Conservation (phyloP, 148 eudicot genomes). For the Beta vulgaris region DNA sequence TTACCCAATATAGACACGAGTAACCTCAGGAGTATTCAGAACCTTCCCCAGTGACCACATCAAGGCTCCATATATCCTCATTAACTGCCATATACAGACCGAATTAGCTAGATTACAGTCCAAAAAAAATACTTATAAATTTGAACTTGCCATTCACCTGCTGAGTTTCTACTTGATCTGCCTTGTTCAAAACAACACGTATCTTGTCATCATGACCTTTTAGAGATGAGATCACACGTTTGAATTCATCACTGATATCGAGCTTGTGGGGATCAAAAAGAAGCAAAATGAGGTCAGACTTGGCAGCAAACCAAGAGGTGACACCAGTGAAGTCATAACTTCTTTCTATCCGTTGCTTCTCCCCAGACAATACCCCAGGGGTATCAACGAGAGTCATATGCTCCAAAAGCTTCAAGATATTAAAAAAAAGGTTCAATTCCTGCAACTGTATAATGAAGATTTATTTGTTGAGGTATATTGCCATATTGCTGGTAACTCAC, state of each 20-base stretch:
- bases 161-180: conserved; percentile 94
- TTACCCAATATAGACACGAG: conserved; percentile 90
- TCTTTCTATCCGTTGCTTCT: conserved; percentile 81
- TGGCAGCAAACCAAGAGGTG: conserved; percentile 94
- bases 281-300: conserved; percentile 80
- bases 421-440: conserved; percentile 18
- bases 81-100: conserved; percentile 46
- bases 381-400: conserved; percentile 88
- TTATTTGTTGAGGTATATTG: background rate
- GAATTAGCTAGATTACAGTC: background rate
- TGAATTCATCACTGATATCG: conserved; percentile 90
- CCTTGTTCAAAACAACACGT: conserved; percentile 86
- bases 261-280: conserved; percentile 91
- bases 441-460: background rate
- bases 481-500: conserved; percentile 39
- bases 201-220: conserved; percentile 89
- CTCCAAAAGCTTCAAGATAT: conserved; percentile 58
- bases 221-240: conserved; percentile 80
- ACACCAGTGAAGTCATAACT: conserved; percentile 95
- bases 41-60: conserved; percentile 98
- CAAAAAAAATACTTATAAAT: background rate
- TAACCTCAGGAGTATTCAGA: conserved; percentile 81
- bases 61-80: conserved; percentile 92
- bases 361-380: conserved; percentile 94
- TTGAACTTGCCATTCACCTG: conserved; percentile 42